Percentiles rank a stretch among this genome's conserved stretches.
These are phyloP conservation scores for Solanum megistacrolobum DNA, from an alignment of 257 asterid genomes.

Conservation along the genomic window DNA sequence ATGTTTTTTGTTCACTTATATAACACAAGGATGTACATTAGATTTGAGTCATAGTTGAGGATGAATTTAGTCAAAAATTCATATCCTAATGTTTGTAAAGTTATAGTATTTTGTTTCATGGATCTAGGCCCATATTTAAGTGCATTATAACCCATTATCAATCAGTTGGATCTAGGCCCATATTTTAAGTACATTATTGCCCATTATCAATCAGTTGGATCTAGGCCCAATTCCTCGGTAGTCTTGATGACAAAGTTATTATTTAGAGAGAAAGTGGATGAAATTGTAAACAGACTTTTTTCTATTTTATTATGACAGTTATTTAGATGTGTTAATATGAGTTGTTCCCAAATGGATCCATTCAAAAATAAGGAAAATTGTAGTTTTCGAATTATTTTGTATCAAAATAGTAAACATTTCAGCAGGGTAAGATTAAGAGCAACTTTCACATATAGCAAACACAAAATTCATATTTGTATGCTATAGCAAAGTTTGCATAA, in stretches of 20 bases:
- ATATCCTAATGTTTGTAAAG: too few species aligned
- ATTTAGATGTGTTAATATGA: not conserved
- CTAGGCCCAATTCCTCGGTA: not conserved
- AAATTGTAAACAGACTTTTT: not conserved
- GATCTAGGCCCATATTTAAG: not conserved
- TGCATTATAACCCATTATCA: not conserved
- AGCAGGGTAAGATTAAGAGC: not conserved
- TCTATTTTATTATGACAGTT: not conserved
- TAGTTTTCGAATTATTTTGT: not conserved
- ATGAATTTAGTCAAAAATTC: too few species aligned
- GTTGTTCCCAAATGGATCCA: not conserved
- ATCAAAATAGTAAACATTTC: not conserved
- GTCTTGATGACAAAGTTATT: not conserved
- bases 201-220: not conserved
- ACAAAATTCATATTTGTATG: too few species aligned
- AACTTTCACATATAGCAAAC: too few species aligned
- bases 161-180: not conserved
- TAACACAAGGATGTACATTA: too few species aligned
- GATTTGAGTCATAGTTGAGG: too few species aligned
- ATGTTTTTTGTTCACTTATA: too few species aligned
- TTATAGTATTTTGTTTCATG: not conserved
- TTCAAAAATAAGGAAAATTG: not conserved
- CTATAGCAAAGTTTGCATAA: too few species aligned
- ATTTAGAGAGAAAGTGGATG: not conserved
- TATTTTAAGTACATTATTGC: too few species aligned